Evolutionary conservation across 495 filamentous ascomycete species (phyloP).

Genomic region (Xanthoparmelia taractica): DNA sequence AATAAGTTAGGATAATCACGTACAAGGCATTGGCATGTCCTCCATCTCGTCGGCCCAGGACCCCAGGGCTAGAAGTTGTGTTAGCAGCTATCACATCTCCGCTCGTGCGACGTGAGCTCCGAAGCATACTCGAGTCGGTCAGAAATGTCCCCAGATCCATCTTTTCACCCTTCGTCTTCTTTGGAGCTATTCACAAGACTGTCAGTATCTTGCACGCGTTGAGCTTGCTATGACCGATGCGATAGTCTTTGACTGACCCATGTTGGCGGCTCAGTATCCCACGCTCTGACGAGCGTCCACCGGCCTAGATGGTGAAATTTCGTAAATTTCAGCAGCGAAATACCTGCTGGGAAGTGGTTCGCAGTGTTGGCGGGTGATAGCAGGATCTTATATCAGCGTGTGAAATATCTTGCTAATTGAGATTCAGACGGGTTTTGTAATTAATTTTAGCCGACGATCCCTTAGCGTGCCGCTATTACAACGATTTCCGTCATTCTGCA

Average conservation of each 20-base stretch:
- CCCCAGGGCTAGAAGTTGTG: constrained; percentile 56
- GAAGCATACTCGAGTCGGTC: constrained; percentile 66
- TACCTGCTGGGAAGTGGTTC: neutral
- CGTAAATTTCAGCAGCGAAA: neutral
- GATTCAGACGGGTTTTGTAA: constrained; percentile 3
- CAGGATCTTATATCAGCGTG: neutral
- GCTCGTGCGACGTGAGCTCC: constrained; percentile 13
- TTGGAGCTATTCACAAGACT: constrained; percentile 53
- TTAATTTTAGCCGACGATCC: constrained; percentile 18
- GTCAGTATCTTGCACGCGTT: constrained; percentile 29
- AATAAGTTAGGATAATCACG: neutral
- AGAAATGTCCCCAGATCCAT: constrained; percentile 91
- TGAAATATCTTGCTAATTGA: constrained; percentile 1
- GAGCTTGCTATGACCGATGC: constrained; percentile 23
- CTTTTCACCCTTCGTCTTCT: constrained; percentile 83
- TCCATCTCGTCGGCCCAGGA: constrained; percentile 99
- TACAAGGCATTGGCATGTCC: constrained; percentile 56
- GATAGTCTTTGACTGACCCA: constrained; percentile 56
- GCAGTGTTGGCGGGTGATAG: neutral
- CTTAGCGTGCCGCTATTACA: constrained; percentile 10
- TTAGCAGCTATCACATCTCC: constrained; percentile 33
- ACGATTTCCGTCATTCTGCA: neutral
- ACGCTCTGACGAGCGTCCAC: constrained; percentile 21
- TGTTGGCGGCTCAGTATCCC: constrained; percentile 59
- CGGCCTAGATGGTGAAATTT: constrained; percentile 9